A percentile compares a stretch with the other conserved stretches of the same genome.
These are phyloP conservation scores for Secale cereale DNA, from an alignment of 176 grass and related monocot species.

Conservation along the genomic window DNA sequence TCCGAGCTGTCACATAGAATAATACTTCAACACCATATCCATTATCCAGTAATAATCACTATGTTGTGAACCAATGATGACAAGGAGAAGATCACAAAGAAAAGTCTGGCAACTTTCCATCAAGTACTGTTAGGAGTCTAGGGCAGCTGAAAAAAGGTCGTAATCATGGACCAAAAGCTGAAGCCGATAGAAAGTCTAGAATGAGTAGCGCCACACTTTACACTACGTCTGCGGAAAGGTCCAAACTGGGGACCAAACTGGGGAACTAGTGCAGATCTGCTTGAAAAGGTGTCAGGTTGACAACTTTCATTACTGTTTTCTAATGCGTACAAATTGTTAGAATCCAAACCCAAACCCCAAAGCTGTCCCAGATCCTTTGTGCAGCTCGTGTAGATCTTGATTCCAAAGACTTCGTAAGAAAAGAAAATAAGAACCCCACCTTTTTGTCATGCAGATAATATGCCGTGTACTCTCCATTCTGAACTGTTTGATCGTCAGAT, in stretches of 20 bases:
- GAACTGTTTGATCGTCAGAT: constrained; percentile 21
- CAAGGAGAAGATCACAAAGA: constrained; percentile 27
- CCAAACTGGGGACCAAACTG: constrained; percentile 42
- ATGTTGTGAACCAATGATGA: constrained; percentile 6
- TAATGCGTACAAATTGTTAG: constrained; percentile 13
- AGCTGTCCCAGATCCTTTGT: neutral
- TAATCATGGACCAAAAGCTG: constrained; percentile 29
- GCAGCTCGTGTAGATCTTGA: neutral
- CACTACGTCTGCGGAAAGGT: constrained; percentile 37
- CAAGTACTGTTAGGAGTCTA: constrained; percentile 12
- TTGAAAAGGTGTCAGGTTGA: constrained; percentile 47
- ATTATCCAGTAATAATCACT: neutral
- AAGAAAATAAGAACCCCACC: neutral
- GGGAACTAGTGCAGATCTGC: constrained; percentile 30
- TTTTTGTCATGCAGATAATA: neutral
- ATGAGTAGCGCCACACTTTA: constrained; percentile 29
- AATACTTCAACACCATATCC: neutral
- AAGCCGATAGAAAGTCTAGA: constrained; percentile 31
- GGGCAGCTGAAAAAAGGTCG: neutral
- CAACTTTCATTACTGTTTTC: constrained; percentile 16
- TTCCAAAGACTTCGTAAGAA: neutral
- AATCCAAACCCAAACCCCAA: constrained; percentile 14
- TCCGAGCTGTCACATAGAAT: constrained; percentile 22
- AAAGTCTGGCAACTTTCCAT: constrained; percentile 39
- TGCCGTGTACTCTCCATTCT: neutral